Evolutionary conservation across 768 basidiomycete genomes (phyloP), one percentile per base, ranked within the genome.

Genomic region (Suillus lakei): DNA sequence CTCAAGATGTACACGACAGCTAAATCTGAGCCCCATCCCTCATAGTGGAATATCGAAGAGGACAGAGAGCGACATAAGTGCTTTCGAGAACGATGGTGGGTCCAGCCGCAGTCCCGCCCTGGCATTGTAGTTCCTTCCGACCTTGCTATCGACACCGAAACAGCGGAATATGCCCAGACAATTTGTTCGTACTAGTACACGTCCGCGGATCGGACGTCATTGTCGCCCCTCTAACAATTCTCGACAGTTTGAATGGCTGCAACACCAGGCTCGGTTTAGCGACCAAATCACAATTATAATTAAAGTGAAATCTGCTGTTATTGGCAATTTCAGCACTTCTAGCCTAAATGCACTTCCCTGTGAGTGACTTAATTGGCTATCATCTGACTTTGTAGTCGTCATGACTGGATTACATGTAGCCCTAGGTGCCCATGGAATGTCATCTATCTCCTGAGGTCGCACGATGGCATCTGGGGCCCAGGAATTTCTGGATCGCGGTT

Each of bases 41-140:
- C 83, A 84, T 10, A 78, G 78, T 41, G 91, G 93, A 61, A 85
- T 91, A 39, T 84, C 91, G 73, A 88, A 89, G 92, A 95, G 71
- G 94, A 95, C 75, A 82, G 94, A 13, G 93, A 95, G 71, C 86
- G 93, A 67, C 93, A 95, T 71, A 95, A 95, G 78, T 87, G 93
- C 21, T 81, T 95, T 3, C 87, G 93, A 58, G 93, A 95, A 75
- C 86, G 91, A 48, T 86, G 94, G 60, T 96, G 93, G 93, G 91
- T 91, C 21, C 91, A 92, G 72, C n/a, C 44, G n/a, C 44, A 28
- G 50, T 28, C 50, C 30, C 28, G 88, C 89, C 12, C 50, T 26
- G 15, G 23, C 2, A 12, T 21, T 50, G 23, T 6, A 15, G 48
- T 51, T 28, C 50, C 50, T 28, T 28, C 50, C 8, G 7, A 4